A percentile compares a stretch with the other conserved stretches of the same genome.
Conservation (phyloP, 495 filamentous ascomycete species). For the Ramalina peruviana region DNA sequence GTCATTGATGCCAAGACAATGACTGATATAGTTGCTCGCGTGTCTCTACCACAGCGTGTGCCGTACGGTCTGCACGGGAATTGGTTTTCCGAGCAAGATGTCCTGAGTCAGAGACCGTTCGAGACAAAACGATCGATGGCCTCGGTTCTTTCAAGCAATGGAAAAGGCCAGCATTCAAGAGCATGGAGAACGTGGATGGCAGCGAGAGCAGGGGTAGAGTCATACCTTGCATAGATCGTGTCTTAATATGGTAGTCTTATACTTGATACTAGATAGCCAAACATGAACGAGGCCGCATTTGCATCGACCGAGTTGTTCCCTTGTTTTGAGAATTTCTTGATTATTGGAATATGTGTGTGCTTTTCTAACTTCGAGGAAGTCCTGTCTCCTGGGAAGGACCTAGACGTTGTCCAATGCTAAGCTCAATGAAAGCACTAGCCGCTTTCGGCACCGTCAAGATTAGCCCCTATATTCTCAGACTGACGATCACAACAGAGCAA, state of each 20-base stretch:
- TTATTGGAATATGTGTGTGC: too few species aligned
- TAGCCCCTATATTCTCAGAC: too few species aligned
- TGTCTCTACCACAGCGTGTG: slow-evolving; percentile 46
- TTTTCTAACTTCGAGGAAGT: too few species aligned
- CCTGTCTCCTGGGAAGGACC: too few species aligned
- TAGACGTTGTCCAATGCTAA: too few species aligned
- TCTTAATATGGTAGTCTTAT: neutral
- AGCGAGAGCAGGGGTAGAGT: slow-evolving; percentile 1
- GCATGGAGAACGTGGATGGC: slow-evolving; percentile 11
- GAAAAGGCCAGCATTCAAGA: neutral
- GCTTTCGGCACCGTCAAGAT: too few species aligned
- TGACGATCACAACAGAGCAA: too few species aligned
- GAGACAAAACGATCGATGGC: neutral
- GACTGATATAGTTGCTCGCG: slow-evolving; percentile 37
- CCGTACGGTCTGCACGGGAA: slow-evolving; percentile 54
- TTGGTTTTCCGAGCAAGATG: slow-evolving; percentile 47
- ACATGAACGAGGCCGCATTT: too few species aligned
- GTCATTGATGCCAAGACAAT: slow-evolving; percentile 46
- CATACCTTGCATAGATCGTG: neutral
- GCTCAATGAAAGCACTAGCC: too few species aligned
- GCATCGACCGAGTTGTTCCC: too few species aligned
- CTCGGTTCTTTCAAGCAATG: neutral
- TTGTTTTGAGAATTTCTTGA: too few species aligned
- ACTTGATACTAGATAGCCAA: too few species aligned
- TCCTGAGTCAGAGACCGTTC: slow-evolving; percentile 26